Base-by-base conservation (phyloP, 2,329 filamentous ascomycete genomes). In the Colletotrichum sp. region DNA sequence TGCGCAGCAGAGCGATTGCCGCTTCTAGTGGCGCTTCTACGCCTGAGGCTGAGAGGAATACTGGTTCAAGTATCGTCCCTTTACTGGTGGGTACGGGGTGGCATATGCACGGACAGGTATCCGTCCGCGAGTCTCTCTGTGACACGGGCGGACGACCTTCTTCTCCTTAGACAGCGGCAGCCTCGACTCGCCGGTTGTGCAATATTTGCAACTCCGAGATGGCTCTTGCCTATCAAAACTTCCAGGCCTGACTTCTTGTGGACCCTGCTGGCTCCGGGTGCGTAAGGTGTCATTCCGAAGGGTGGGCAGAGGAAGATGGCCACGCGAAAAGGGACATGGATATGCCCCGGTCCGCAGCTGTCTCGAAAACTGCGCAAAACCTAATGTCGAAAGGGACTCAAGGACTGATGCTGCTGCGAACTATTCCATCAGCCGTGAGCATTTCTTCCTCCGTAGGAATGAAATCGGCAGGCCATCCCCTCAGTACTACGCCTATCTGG, bases 301-400 rank as follows among this genome's bases (percentile, higher is more conserved):
- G 49, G 57, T 64, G 73, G 30, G 65, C 49, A 63, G 26, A 34
- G 57, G 16, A 52, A 52, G 44, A 69, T 30, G 62, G 70, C 73
- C 73, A 76, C 69, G 57, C 69, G 73, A 76, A 65, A 69, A 68
- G 30, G 15, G 59, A 64, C 64, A 72, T 68, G 64, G 64, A 69
- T 73, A 26, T 44, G 44, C 39, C 63, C 57, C 26, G 64, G 70
- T 32, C 72, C 18, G 70, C 73, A 57, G 70, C 63, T 72, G 49
- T 63, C 57, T 68, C 36, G 39, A 34, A 44, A 30, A 60, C 21
- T 36, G 49, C 30, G 63, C 28, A n/a, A 69, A 69, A 59, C 63
- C 44, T 30, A 62, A 49, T 52, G 28, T 59, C 63, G 44, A 28
- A 64, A 49, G 36, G n/a, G 63, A 21, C 12, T 52, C 34, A 49